Conservation (phyloP, 768 basidiomycete species). For the Podaxis sp. region DNA sequence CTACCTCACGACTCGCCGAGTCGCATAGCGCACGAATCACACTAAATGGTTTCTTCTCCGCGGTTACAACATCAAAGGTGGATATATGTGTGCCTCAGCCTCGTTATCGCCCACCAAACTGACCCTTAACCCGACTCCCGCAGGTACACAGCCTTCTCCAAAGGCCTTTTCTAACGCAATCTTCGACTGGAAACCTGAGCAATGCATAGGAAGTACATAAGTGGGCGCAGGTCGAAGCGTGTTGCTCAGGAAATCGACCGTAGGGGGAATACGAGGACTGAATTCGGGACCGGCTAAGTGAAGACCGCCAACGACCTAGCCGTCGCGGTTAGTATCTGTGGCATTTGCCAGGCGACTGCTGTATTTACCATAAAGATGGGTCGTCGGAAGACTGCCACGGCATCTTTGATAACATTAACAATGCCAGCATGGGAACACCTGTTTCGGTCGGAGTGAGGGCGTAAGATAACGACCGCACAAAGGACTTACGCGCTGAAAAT, state of each 20-base stretch:
- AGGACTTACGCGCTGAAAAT: slow-evolving; percentile 77
- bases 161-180: slow-evolving; percentile 65
- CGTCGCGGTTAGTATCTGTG: not conserved
- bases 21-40: not conserved
- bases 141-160: slow-evolving; percentile 76
- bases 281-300: slow-evolving; percentile 79
- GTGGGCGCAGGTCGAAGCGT: slow-evolving; percentile 59
- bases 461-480: not conserved
- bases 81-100: slow-evolving; percentile 36
- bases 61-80: slow-evolving; percentile 11
- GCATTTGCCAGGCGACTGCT: not conserved
- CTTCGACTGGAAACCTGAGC: slow-evolving; percentile 77
- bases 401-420: slow-evolving; percentile 78
- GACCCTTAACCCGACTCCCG: slow-evolving; percentile 69
- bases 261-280: slow-evolving; percentile 59
- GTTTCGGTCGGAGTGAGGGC: not conserved
- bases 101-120: slow-evolving; percentile 49
- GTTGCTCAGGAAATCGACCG: slow-evolving; percentile 68
- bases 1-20: too few species aligned
- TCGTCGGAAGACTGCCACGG: slow-evolving; percentile 54
- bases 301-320: slow-evolving; percentile 74
- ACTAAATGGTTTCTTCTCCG: not conserved
- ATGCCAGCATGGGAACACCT: slow-evolving; percentile 75
- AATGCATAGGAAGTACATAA: slow-evolving; percentile 83
- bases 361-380: slow-evolving; percentile 71